phyloP scores from a whole-genome alignment of 2,329 filamentous ascomycete genomes.

The Samsoniella hepiali region DNA sequence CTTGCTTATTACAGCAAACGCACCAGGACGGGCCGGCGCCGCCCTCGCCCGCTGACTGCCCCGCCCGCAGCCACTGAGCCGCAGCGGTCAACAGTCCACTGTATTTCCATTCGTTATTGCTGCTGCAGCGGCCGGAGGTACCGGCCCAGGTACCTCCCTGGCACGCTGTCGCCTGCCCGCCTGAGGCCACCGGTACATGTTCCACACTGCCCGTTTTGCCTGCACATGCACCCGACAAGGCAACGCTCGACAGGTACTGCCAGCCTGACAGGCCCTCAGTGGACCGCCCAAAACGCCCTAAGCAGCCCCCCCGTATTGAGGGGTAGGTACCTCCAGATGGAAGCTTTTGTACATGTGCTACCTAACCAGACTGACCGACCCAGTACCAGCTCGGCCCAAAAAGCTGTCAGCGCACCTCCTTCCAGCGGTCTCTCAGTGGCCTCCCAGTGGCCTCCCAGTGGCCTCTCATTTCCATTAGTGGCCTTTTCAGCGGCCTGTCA shows the following conservation, averaged over 20 bases:
- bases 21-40: constrained; percentile 14
- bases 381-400: constrained; percentile 1
- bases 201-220: not conserved
- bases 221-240: not conserved
- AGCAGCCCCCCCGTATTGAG: constrained; percentile 2
- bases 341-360: constrained; percentile 12
- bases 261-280: constrained; percentile 1
- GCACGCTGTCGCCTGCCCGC: not conserved
- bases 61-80: constrained; percentile 5
- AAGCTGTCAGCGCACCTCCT: not conserved
- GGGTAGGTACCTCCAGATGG: constrained; percentile 13
- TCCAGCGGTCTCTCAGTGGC: constrained; percentile 1
- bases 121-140: not conserved
- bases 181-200: not conserved
- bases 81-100: constrained; percentile 1
- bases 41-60: constrained; percentile 15
- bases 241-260: not conserved
- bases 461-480: constrained; percentile 4
- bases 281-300: not conserved
- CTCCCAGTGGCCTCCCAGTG: not conserved
- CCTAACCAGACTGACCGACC: not conserved
- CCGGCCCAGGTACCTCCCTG: constrained; percentile 1
- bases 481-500: not conserved
- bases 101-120: not conserved
- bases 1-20: constrained; percentile 9